These are phyloP conservation scores for Lentinula sp. DNA, from an alignment of 768 basidiomycete species.

Conservation along the genomic window DNA sequence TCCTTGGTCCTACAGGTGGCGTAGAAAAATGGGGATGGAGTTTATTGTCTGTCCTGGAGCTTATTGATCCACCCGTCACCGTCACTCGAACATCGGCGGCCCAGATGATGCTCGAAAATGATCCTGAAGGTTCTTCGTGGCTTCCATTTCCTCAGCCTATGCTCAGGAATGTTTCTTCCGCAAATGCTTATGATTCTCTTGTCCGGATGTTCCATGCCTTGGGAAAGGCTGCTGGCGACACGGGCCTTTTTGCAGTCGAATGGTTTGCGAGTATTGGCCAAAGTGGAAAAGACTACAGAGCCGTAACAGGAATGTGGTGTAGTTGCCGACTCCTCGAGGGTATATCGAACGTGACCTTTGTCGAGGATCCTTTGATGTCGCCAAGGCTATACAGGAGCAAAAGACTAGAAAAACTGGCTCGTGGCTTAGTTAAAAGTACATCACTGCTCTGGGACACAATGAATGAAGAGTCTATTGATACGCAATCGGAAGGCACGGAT, in stretches of 20 bases:
- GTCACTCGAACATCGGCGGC: conserved; percentile 42
- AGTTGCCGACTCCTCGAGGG: conserved; percentile 75
- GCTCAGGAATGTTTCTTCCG: conserved; percentile 50
- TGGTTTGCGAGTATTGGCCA: conserved; percentile 66
- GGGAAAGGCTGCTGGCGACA: conserved; percentile 63
- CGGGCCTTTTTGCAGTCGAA: conserved; percentile 70
- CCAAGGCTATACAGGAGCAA: conserved; percentile 31
- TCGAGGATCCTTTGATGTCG: conserved; percentile 15
- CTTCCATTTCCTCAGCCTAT: conserved; percentile 52
- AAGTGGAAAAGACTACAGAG: conserved; percentile 33
- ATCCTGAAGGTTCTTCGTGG: conserved; percentile 26
- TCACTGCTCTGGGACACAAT: conserved; percentile 67
- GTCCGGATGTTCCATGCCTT: conserved; percentile 69
- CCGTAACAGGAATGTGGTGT: conserved; percentile 81
- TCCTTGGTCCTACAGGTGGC: conserved; percentile 77
- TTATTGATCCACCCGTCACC: conserved; percentile 48
- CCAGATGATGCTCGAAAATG: conserved; percentile 53
- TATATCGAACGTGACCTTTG: conserved; percentile 42
- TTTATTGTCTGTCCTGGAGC: conserved; percentile 74
- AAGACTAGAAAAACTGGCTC: conserved; percentile 57
- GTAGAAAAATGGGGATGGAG: conserved; percentile 93
- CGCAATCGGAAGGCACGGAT: neutral
- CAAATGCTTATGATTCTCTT: conserved; percentile 46
- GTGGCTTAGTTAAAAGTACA: conserved; percentile 55
- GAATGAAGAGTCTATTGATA: conserved; percentile 20